phyloP scores from a whole-genome alignment of 352 stramenopile genomes.

The Globisporangium paroecandrum region DNA sequence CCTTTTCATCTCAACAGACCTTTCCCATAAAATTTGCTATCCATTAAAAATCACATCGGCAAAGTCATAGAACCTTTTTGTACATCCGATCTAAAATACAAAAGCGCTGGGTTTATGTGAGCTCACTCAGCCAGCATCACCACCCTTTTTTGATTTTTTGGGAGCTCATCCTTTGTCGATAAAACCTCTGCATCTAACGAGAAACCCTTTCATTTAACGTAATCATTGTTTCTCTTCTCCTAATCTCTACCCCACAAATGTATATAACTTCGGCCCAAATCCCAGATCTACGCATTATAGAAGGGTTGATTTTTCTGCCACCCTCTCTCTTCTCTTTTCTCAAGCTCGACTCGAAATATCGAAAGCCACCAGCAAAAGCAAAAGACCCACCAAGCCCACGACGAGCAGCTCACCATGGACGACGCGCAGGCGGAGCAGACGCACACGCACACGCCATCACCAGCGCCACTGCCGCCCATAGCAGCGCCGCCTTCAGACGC shows the following conservation, averaged over 20 bases:
- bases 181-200: background rate
- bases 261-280: no score
- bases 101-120: background rate
- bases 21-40: no score
- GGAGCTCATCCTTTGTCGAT: background rate
- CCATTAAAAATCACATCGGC: no score
- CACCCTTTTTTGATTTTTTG: conserved; percentile 3
- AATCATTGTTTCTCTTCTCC: no score
- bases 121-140: background rate
- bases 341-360: background rate
- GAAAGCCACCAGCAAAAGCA: background rate
- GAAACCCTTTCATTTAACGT: background rate
- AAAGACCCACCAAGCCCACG: background rate
- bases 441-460: background rate
- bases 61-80: no score
- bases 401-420: conserved; percentile 1
- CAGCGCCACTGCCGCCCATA: background rate
- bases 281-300: background rate
- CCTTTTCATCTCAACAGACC: no score
- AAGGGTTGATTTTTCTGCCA: conserved; percentile 3
- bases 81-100: no score
- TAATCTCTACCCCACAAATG: no score
- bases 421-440: background rate
- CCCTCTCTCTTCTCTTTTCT: background rate
- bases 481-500: background rate